phyloP scores from a whole-genome alignment of 2,329 filamentous ascomycete species.

The Pyrenochaeta sp. region DNA sequence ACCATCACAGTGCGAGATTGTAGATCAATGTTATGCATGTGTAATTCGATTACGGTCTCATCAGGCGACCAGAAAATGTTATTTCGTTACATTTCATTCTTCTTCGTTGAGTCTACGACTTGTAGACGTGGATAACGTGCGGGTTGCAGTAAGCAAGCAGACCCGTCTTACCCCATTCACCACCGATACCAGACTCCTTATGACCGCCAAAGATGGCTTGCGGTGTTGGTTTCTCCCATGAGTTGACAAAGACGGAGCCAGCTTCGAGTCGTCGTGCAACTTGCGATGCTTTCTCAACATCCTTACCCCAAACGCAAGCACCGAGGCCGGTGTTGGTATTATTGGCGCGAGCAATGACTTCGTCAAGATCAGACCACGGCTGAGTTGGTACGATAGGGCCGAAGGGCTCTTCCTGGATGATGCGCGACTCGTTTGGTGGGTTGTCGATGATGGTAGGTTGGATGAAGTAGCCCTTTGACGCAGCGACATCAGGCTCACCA shows the following conservation, averaged over 20 bases:
- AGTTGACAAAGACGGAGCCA: slow-evolving; percentile 67
- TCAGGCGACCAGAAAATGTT: neutral
- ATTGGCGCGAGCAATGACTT: slow-evolving; percentile 60
- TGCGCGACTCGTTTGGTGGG: slow-evolving; percentile 64
- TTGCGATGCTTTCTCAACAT: slow-evolving; percentile 55
- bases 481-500: slow-evolving; percentile 50
- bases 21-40: no score
- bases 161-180: slow-evolving; percentile 65
- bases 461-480: slow-evolving; percentile 64
- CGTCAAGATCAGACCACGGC: slow-evolving; percentile 67
- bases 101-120: slow-evolving; percentile 31
- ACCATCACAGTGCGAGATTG: no score
- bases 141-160: slow-evolving; percentile 59
- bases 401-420: slow-evolving; percentile 70
- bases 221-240: slow-evolving; percentile 57
- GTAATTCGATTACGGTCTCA: no score
- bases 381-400: slow-evolving; percentile 72
- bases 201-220: slow-evolving; percentile 73
- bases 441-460: slow-evolving; percentile 68
- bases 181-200: slow-evolving; percentile 81
- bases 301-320: slow-evolving; percentile 59
- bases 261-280: slow-evolving; percentile 60
- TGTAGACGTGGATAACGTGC: slow-evolving; percentile 58
- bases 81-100: neutral
- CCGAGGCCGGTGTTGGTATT: slow-evolving; percentile 60